Evolutionary conservation across 192 early-diverging fungal species (phyloP).

Genomic region (Obelidium mucronatum): DNA sequence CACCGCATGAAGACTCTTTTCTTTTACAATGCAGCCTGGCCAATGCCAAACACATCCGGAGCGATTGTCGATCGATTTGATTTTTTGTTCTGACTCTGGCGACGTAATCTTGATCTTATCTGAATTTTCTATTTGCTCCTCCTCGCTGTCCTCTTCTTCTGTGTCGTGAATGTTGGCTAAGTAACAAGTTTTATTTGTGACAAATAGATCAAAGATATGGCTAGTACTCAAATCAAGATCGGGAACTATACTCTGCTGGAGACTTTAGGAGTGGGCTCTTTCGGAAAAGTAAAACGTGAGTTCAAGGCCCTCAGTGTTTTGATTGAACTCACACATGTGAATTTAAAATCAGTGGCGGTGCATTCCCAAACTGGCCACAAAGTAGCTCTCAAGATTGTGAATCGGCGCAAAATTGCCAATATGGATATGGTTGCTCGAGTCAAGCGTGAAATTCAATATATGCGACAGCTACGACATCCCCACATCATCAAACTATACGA

Average conservation of each 20-base stretch:
- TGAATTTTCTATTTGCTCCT: too few species aligned
- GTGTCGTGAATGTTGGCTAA: not conserved
- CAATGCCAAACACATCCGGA: too few species aligned
- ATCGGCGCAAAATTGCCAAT: constrained; percentile 88
- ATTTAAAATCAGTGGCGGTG: constrained; percentile 82
- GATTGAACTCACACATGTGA: not conserved
- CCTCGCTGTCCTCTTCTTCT: not conserved
- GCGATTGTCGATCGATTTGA: too few species aligned
- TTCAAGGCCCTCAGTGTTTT: too few species aligned
- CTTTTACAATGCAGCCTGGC: too few species aligned
- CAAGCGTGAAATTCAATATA: constrained; percentile 95
- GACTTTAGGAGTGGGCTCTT: constrained; percentile 96
- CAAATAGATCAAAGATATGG: too few species aligned
- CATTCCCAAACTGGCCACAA: constrained; percentile 95
- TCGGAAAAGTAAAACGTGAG: constrained; percentile 98
- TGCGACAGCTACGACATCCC: constrained; percentile 93
- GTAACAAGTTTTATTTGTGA: not conserved
- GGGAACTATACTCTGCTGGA: constrained; percentile 95
- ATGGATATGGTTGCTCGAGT: constrained; percentile 96
- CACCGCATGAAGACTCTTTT: too few species aligned
- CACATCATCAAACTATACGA: constrained; percentile 99
- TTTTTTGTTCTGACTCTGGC: too few species aligned
- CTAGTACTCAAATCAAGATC: constrained; percentile 56
- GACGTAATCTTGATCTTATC: constrained; percentile 41
- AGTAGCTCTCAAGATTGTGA: constrained; percentile 97